Percentiles rank a stretch among this genome's conserved stretches.
Conservation (phyloP, 202 grass and related monocot genomes). For the Eragrostis tef region DNA sequence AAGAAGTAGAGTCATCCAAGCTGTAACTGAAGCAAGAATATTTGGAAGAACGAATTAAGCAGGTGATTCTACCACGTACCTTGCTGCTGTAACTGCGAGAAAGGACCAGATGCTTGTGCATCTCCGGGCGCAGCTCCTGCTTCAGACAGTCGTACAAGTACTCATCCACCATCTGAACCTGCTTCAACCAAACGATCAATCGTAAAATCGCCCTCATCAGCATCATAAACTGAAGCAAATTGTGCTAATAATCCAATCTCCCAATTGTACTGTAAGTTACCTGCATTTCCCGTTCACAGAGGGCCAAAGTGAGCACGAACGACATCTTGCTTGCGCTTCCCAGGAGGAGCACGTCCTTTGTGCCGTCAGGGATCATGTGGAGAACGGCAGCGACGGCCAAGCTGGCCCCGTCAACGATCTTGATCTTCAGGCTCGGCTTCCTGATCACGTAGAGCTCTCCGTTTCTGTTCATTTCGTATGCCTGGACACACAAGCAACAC, state of each 20-base stretch:
- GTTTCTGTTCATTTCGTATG: conserved; percentile 58
- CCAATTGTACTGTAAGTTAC: too few species aligned
- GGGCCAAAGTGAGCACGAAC: conserved; percentile 46
- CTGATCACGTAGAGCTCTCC: conserved; percentile 68
- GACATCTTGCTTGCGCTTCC: conserved; percentile 61
- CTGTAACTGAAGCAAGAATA: neutral
- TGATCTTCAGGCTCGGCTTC: conserved; percentile 61
- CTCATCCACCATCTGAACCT: conserved; percentile 60
- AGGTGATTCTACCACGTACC: conserved; percentile 16
- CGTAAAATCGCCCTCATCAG: too few species aligned
- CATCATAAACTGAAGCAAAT: too few species aligned
- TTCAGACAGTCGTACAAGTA: conserved; percentile 53
- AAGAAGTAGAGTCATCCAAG: neutral
- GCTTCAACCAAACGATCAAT: neutral
- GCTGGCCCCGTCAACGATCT: conserved; percentile 76
- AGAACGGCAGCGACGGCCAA: conserved; percentile 65
- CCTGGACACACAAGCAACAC: conserved; percentile 34
- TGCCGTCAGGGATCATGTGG: conserved; percentile 58
- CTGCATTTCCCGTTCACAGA: conserved; percentile 58
- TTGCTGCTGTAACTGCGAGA: conserved; percentile 57
- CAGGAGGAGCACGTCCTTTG: conserved; percentile 60
- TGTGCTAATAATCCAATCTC: too few species aligned
- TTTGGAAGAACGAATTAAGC: neutral
- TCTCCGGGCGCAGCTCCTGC: conserved; percentile 50
- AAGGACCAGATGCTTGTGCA: conserved; percentile 48